Evolutionary conservation across 345 rosid genomes (phyloP), one percentile per base, ranked within the genome.

Genomic region (Syzygium aromaticum): DNA sequence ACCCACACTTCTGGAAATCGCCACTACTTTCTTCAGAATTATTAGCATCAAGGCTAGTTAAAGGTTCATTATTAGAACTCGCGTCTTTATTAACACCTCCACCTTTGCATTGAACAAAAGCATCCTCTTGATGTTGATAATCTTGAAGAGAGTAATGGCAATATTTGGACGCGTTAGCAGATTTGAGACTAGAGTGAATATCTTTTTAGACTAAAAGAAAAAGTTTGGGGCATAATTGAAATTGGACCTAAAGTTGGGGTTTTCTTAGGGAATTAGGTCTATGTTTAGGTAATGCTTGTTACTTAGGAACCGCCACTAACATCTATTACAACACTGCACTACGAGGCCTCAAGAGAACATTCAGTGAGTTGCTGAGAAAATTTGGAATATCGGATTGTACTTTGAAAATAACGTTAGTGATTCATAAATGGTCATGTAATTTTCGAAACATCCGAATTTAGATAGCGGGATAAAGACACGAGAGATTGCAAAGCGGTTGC

Each of bases 51-150:
- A 40, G 43, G 43, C 43, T 6, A 6, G 0, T 30, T 16, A 64
- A 6, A 64, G 3, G 11, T 30, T 64, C 19, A 30, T 64, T 64
- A 7, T 64, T 16, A 0, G 3, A 64, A 28, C 38, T 17, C 4
- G 0, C 4, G 0, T 61, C 17, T 61, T n/a, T 0, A 4, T 61
- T 0, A 0, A 0, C 17, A 61, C 73, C 73, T 5, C 12, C 33
- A n/a, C 28, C 19, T 1, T 13, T 9, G 0, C n/a, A 57, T 57
- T 28, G 11, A 57, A 25, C 11, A n/a, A n/a, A 3, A 14, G 8
- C 9, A 40, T 6, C 33, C 1, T 61, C 30, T 14, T 28, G 30
- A 61, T n/a, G 2, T 61, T 12, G 19, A 61, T n/a, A 61, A n/a
- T 61, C 9, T 61, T 12, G 2, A 61, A 61, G 8, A n/a, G 7